These are phyloP conservation scores for Xanthoconium separans DNA, from an alignment of 1,284 basidiomycete genomes.

Conservation along the genomic window DNA sequence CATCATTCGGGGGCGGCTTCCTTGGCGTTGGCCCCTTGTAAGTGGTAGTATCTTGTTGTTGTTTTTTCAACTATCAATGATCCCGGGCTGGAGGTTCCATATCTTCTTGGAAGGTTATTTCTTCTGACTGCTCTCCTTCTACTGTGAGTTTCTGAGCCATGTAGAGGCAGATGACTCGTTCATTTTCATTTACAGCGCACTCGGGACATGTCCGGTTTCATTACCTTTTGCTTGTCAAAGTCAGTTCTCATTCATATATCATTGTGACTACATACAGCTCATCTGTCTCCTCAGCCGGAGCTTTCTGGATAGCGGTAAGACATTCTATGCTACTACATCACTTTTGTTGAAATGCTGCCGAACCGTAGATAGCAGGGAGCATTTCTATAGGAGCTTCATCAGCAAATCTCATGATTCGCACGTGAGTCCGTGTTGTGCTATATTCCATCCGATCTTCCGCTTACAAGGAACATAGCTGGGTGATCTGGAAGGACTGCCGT, in stretches of 20 bases:
- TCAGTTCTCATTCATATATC: conserved; percentile 8
- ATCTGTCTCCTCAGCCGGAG: conserved; percentile 5
- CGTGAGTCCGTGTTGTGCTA: conserved; percentile 13
- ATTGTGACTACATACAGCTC: neutral
- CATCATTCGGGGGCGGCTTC: conserved; percentile 15
- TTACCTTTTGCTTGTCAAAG: conserved; percentile 10
- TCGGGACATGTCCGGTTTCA: neutral
- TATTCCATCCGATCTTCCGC: neutral
- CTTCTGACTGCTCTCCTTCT: conserved; percentile 11
- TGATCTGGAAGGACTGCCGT: conserved; percentile 23
- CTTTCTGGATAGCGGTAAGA: conserved; percentile 8
- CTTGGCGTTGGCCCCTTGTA: conserved; percentile 24
- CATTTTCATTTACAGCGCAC: conserved; percentile 2
- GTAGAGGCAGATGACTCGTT: neutral
- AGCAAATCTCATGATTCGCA: conserved; percentile 29
- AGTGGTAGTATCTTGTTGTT: neutral
- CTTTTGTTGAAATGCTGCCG: neutral
- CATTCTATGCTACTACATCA: neutral
- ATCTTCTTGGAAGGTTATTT: conserved; percentile 16
- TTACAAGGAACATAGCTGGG: conserved; percentile 19
- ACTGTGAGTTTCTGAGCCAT: conserved; percentile 10
- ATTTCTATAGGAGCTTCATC: conserved; percentile 19
- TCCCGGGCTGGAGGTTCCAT: conserved; percentile 14
- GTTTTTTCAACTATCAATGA: neutral
- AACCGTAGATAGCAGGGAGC: conserved; percentile 2